phyloP scores from a whole-genome alignment of 179 eudicot species.

The Corrigiola litoralis region DNA sequence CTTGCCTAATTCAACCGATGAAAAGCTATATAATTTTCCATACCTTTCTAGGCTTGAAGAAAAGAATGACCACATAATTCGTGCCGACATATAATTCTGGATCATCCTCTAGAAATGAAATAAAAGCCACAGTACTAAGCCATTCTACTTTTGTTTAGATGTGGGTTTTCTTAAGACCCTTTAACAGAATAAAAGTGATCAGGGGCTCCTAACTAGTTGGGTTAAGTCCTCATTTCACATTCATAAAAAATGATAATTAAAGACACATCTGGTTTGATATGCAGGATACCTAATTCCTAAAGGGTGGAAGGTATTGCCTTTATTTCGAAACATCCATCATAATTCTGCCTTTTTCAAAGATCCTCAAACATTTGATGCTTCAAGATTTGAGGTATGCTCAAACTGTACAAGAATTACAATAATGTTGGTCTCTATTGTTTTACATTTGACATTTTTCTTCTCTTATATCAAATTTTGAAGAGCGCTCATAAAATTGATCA shows the following conservation, averaged over 20 bases:
- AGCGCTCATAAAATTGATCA: neutral
- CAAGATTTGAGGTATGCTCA: slow-evolving; percentile 47
- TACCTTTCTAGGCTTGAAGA: neutral
- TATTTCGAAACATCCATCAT: slow-evolving; percentile 51
- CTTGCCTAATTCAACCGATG: too few relatives aligned
- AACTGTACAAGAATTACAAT: neutral
- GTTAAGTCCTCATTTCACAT: too few relatives aligned
- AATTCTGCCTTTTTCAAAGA: slow-evolving; percentile 33
- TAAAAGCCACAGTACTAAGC: too few relatives aligned
- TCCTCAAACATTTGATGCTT: slow-evolving; percentile 38
- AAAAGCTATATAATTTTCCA: neutral
- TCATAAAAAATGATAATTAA: too few relatives aligned
- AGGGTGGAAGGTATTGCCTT: slow-evolving; percentile 58
- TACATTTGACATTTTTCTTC: neutral
- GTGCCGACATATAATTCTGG: neutral
- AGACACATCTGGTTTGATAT: neutral
- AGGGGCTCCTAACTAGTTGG: too few relatives aligned
- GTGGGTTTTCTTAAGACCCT: too few relatives aligned
- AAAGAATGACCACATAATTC: neutral
- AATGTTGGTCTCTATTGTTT: neutral
- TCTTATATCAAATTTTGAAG: neutral
- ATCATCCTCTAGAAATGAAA: too few relatives aligned
- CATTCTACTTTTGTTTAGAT: too few relatives aligned
- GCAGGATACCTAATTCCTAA: slow-evolving; percentile 52
- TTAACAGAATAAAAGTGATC: too few relatives aligned